Base-by-base conservation (phyloP, 176 grass and related monocot genomes). In the Avena sativa region DNA sequence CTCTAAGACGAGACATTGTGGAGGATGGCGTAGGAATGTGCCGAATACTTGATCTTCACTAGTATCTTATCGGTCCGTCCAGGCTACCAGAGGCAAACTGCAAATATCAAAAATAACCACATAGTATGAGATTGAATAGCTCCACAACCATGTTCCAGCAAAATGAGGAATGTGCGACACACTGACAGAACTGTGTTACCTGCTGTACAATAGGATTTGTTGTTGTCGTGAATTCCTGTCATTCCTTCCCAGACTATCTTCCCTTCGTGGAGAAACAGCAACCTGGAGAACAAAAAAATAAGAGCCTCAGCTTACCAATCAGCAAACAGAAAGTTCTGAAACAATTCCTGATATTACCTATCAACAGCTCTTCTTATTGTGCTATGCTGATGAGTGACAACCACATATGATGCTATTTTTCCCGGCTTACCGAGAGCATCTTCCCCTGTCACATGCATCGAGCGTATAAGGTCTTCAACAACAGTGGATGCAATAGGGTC, bases 341-440 rank as follows among this genome's bases (percentile, higher is more conserved):
- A 58, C 16, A 51, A n/a, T 70, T 34, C 19, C 2, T 75, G 57
- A n/a, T 80, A 74, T 71, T 92, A 95, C 96, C 93, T 94, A 71
- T 98, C 93, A 38, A 98, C 96, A 74, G 96, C 96, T 89, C 96
- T 89, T 93, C 48, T 87, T 85, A 98, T 98, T 46, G 96, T 98
- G 85, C 96, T 98, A 87, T 98, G 96, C 71, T 98, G 96, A 96
- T 98, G 96, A 60, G 96, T 98, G 81, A 98, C 96, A 62, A 98
- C 90, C 23, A 85, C 89, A 85, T 96, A 93, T 7, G 96, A 98
- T 80, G 96, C 56, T 78, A 96, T 96, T 57, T 94, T 98, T 72
- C 92, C 96, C 40, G 88, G 88, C 78, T 95, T 93, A 63, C 84
- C 87, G 10, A 86, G 66, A 76, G 93, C 87, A 94, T 95, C 92